Percentiles rank a stretch among this genome's conserved stretches.
Evolutionary conservation across 805 yeast species (phyloP).

Genomic region (Henningerozyma blattae): DNA sequence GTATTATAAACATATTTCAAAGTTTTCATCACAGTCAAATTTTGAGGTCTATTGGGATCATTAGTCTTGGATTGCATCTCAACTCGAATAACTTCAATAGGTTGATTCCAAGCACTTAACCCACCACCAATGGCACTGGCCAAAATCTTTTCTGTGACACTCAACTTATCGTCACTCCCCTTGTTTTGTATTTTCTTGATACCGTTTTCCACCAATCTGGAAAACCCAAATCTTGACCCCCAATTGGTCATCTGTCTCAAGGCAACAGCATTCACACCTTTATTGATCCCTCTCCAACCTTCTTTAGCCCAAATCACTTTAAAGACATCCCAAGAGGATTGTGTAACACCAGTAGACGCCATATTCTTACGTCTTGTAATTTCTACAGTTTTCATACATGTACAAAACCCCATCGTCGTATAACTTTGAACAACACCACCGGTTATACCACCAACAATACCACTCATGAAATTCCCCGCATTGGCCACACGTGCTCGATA

Average conservation of each 20-base stretch:
- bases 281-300: slow-evolving; percentile 90
- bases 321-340: slow-evolving; percentile 77
- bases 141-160: slow-evolving; percentile 67
- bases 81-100: slow-evolving; percentile 93
- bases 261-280: slow-evolving; percentile 98
- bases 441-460: slow-evolving; percentile 89
- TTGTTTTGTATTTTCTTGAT: slow-evolving; percentile 58
- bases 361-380: slow-evolving; percentile 83
- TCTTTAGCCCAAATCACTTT: slow-evolving; percentile 71
- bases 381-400: slow-evolving; percentile 98
- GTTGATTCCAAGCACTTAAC: slow-evolving; percentile 96
- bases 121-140: slow-evolving; percentile 95
- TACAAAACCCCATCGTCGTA: slow-evolving; percentile 94
- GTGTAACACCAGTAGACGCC: slow-evolving; percentile 53
- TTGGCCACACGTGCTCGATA: slow-evolving; percentile 45
- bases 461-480: slow-evolving; percentile 66
- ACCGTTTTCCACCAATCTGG: slow-evolving; percentile 81
- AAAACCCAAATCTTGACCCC: slow-evolving; percentile 94
- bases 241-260: slow-evolving; percentile 97
- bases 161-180: slow-evolving; percentile 44
- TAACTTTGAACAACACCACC: slow-evolving; percentile 98
- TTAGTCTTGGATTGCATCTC: slow-evolving; percentile 95
- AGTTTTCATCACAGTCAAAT: slow-evolving; percentile 65
- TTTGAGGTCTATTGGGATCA: slow-evolving; percentile 93
- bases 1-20: slow-evolving; percentile 70